Percentiles rank a stretch among this genome's conserved stretches.
Conservation (phyloP, 2,329 filamentous ascomycete species). For the Venturia asperata region DNA sequence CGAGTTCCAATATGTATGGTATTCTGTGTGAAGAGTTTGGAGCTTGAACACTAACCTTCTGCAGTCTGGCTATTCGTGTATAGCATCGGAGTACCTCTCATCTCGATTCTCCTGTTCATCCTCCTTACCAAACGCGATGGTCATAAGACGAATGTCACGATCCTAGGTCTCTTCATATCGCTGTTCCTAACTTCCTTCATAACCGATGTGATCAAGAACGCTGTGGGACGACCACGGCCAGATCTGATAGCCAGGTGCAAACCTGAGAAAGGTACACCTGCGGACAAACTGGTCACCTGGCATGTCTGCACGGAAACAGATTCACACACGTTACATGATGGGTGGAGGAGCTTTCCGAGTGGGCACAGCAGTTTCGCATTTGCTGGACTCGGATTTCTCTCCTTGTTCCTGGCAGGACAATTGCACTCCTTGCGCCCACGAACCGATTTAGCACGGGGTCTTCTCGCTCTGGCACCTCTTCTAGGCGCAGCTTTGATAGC, state of each 20-base stretch:
- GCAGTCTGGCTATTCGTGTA: slow-evolving; percentile 70
- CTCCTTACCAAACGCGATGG: slow-evolving; percentile 52
- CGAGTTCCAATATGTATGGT: slow-evolving; percentile 68
- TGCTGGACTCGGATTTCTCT: slow-evolving; percentile 67
- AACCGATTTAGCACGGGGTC: slow-evolving; percentile 48
- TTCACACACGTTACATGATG: slow-evolving; percentile 67
- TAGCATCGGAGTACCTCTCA: slow-evolving; percentile 63
- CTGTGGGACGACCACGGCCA: slow-evolving; percentile 73
- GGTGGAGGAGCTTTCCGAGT: slow-evolving; percentile 76
- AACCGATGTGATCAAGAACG: slow-evolving; percentile 86
- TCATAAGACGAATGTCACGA: slow-evolving; percentile 78
- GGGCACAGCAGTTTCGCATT: slow-evolving; percentile 77
- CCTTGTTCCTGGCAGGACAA: slow-evolving; percentile 62
- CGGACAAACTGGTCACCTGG: slow-evolving; percentile 51
- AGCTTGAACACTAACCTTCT: slow-evolving; percentile 21
- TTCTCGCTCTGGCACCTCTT: slow-evolving; percentile 50
- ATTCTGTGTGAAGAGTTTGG: slow-evolving; percentile 5
- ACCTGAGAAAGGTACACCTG: slow-evolving; percentile 52
- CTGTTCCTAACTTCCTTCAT: slow-evolving; percentile 72
- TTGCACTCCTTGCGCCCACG: slow-evolving; percentile 52
- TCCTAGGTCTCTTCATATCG: slow-evolving; percentile 70
- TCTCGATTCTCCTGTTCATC: slow-evolving; percentile 60
- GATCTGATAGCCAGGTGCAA: slow-evolving; percentile 85
- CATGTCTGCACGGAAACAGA: slow-evolving; percentile 66
- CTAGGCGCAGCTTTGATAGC: slow-evolving; percentile 54